Conservation (phyloP, 192 early-diverging fungal genomes). For the Diversispora eburnea region DNA sequence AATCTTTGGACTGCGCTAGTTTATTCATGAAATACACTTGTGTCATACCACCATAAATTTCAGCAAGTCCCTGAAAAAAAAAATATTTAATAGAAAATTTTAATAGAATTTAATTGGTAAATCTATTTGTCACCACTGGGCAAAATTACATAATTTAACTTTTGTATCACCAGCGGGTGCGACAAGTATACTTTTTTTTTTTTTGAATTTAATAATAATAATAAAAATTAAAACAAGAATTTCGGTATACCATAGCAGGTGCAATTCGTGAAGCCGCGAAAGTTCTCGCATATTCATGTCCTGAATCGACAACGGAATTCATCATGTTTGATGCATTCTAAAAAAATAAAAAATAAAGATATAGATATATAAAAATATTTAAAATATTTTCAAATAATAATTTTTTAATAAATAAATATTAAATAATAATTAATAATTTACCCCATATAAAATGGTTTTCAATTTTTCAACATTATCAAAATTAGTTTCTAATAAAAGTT, state of each 20-base stretch:
- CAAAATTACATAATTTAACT: neutral
- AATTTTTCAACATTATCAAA: constrained; percentile 72
- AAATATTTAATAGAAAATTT: constrained; percentile 6
- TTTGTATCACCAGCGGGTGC: neutral
- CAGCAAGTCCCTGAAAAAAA: constrained; percentile 31
- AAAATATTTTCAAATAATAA: neutral
- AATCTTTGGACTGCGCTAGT: constrained; percentile 62
- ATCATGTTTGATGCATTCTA: constrained; percentile 68
- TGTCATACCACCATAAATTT: constrained; percentile 55
- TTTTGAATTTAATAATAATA: too few species aligned
- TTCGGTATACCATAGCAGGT: constrained; percentile 44
- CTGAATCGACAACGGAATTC: constrained; percentile 76
- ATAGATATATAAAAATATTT: neutral
- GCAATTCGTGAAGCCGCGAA: constrained; percentile 63
- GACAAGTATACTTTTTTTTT: too few species aligned
- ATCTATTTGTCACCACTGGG: too few species aligned
- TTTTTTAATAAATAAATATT: neutral
- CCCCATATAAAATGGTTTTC: constrained; percentile 66
- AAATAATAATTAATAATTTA: constrained; percentile 26
- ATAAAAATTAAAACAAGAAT: too few species aligned
- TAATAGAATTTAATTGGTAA: too few species aligned
- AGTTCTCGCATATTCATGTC: constrained; percentile 77
- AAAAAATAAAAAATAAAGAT: neutral
- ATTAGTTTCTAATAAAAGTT: constrained; percentile 67
- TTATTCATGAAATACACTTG: constrained; percentile 82